phyloP scores from a whole-genome alignment of 75 land plant genomes.

The Pseudotsuga menziesii region DNA sequence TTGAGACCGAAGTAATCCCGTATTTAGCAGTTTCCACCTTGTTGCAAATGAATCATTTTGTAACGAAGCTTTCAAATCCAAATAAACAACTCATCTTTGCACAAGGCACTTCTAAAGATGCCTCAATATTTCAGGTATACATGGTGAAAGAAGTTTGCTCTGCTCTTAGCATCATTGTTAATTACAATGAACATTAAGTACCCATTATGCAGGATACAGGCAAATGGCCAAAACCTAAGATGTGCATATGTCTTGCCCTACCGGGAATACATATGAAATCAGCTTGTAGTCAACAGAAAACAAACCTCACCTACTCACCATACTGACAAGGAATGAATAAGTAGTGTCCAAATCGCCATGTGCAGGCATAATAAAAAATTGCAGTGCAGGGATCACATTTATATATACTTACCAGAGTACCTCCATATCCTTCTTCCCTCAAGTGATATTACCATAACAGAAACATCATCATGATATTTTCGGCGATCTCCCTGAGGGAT shows the following conservation, averaged over 20 bases:
- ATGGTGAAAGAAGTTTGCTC: neutral
- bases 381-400: conserved; percentile 4
- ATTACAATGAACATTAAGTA: conserved; percentile 5
- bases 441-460: conserved; percentile 81
- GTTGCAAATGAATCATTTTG: conserved; percentile 6
- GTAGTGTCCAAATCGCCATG: conserved; percentile 5
- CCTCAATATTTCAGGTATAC: conserved; percentile 10
- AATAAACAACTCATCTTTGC: conserved; percentile 1
- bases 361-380: conserved; percentile 6
- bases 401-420: conserved; percentile 37
- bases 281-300: conserved; percentile 7
- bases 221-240: conserved; percentile 3
- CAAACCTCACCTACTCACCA: conserved; percentile 9
- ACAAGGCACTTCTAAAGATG: conserved; percentile 5
- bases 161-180: conserved; percentile 5
- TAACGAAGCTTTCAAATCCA: neutral
- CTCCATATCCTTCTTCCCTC: conserved; percentile 85
- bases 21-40: conserved; percentile 1
- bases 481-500: conserved; percentile 76
- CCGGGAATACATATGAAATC: neutral
- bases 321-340: conserved; percentile 12
- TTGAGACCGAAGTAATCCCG: neutral
- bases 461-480: conserved; percentile 87
- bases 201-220: neutral
- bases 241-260: neutral